Evolutionary conservation across 1,284 basidiomycete species (phyloP), one percentile per base, ranked within the genome.

Genomic region (Vanrija pseudolonga): DNA sequence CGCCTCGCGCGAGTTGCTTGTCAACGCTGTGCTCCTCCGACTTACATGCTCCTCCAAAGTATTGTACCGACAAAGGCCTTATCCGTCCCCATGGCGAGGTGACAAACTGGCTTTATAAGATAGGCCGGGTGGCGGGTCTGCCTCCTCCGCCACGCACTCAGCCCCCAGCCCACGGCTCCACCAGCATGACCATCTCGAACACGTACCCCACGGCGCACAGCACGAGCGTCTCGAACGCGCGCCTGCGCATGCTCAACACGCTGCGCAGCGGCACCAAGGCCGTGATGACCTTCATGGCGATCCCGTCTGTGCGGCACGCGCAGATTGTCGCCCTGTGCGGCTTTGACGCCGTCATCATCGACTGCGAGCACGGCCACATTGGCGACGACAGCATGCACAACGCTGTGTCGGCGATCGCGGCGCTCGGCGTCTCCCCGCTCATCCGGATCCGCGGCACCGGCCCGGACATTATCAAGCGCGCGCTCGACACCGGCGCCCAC

Each of bases 401-500:
- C 52, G 51, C 59, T 6, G 70, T 71, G 26, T 36, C 56, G 39
- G 67, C 63, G 42, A 65, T 71, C 44, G 51, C 68, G 4, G 60
- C 65, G 8, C 46, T 58, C 7, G 62, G 62, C 26, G 26, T 26
- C 7, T 26, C 26, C 3, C 26, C 26, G 26, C 26, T 26, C 18
- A 64, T 72, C 47, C 57, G 70, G 14, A 55, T 72, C 11, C 56
- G 69, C 45, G 65, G 59, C 7, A 50, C 62, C 6, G 36, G 28
- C 0, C 50, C 62, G 2, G 67, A 64, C 32, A 26, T 68, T 12
- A 52, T 72, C 50, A 71, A 71, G 58, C 57, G 69, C n/a, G 68
- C 69, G n/a, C 54, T 71, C 1, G 69, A 71, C 38, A 66, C 66
- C n/a, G 69, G 69, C 32, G 66, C 69, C 18, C 69, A 71, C 47